Evolutionary conservation across 208 protist species (phyloP).

Genomic region (Trichomonas gallinae): DNA sequence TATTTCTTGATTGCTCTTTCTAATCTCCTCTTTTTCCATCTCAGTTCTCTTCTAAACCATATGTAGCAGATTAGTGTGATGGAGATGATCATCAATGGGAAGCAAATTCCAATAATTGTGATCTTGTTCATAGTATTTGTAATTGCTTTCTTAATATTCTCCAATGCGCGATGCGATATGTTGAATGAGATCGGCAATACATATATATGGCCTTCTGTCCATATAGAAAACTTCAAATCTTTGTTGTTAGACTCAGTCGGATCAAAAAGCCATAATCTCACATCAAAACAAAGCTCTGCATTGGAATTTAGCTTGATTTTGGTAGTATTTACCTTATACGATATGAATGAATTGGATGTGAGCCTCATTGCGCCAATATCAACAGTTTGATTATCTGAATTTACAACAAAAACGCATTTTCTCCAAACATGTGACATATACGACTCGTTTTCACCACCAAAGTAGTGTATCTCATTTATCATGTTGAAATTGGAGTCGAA

Average conservation of each 20-base stretch:
- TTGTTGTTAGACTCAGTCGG: background rate
- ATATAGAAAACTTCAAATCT: background rate
- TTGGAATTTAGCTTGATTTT: background rate
- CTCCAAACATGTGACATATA: background rate
- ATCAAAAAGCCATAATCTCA: background rate
- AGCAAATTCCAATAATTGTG: background rate
- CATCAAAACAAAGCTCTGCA: background rate
- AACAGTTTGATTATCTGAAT: background rate
- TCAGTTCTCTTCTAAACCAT: background rate
- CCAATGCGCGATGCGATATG: background rate
- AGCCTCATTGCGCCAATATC: background rate
- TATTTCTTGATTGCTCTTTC: background rate
- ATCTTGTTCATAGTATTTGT: background rate
- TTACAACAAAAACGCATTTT: background rate
- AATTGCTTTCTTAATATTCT: background rate
- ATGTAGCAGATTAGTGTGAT: background rate
- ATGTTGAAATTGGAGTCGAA: background rate
- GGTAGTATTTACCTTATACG: background rate
- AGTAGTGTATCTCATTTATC: background rate
- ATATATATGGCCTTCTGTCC: background rate
- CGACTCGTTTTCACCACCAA: background rate
- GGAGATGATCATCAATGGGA: background rate
- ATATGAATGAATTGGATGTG: background rate
- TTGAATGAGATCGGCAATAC: background rate
- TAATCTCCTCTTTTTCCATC: background rate